phyloP scores from a whole-genome alignment of 2,329 filamentous ascomycete species.

The Dactylellina parvicollis region DNA sequence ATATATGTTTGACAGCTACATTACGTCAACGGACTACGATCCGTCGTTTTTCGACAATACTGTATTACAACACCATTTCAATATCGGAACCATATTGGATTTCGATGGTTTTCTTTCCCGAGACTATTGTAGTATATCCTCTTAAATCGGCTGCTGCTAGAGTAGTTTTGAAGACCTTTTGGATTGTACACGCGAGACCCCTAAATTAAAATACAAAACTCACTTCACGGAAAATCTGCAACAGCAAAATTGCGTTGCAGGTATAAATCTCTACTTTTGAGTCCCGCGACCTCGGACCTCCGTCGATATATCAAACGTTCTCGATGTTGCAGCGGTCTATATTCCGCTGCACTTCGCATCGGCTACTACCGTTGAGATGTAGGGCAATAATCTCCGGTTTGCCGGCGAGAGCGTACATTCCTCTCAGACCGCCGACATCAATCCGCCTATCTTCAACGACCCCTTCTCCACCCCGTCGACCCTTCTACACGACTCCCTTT shows the following conservation, averaged over 20 bases:
- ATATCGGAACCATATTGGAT: too few species aligned
- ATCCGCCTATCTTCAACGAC: slow-evolving; percentile 4
- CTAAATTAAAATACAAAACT: too few species aligned
- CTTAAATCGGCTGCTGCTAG: too few species aligned
- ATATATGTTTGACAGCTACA: too few species aligned
- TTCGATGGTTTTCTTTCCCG: too few species aligned
- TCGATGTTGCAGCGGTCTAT: slow-evolving; percentile 37
- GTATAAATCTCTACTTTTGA: neutral
- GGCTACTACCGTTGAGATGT: slow-evolving; percentile 12
- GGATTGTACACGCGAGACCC: too few species aligned
- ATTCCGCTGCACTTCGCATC: slow-evolving; percentile 9
- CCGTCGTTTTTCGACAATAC: too few species aligned
- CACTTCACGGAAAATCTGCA: too few species aligned
- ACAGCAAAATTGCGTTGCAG: slow-evolving; percentile 23
- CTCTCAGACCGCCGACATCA: neutral
- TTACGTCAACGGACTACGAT: too few species aligned
- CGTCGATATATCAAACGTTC: neutral
- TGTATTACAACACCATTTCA: too few species aligned
- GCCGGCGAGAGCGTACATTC: neutral
- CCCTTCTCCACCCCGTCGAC: neutral
- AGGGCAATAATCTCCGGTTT: neutral
- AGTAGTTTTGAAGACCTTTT: too few species aligned
- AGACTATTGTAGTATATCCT: too few species aligned
- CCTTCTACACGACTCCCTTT: slow-evolving; percentile 41
- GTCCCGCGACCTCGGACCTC: neutral